Base-by-base conservation (phyloP, 1,139 yeast species). In the Chernovozyma aurita region DNA sequence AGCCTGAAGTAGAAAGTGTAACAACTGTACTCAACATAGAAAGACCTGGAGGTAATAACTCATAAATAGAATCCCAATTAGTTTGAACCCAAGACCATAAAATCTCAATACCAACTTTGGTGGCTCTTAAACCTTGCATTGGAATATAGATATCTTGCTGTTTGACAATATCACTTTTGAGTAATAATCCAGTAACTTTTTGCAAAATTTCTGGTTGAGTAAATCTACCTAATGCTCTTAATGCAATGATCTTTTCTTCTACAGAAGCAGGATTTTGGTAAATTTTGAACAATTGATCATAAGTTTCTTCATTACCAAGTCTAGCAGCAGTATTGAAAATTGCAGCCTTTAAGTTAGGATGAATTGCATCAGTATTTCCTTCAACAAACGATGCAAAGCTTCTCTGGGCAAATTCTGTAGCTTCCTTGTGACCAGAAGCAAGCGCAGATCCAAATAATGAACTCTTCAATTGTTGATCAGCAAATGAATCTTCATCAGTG, bases 141-240 rank as follows among this genome's bases (percentile, higher is more conserved):
- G 95, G 88, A 43, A 82, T 74, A 57, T 80, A 80, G 39, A 85
- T 76, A 59, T 90, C 97, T 66, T 90, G 97, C 22, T 78, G 66
- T 53, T 85, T 81, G 46, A 88, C 71, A 27, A 79, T 66, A 25
- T 82, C 76, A 25, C 87, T 80, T 53, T 85, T 80, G 43, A 85
- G 70, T 44, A 85, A 60, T 51, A 75, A 68, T 3, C 62, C 70
- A 35, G 84, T 65, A 12, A 87, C 79, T 60, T 77, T 80, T 46
- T 74, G 63, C 42, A 84, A 69, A 37, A 85, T 64, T 32, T 67
- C 69, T 4, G 68, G 63, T 45, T 81, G 75, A 43, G 71, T 75
- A 53, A 85, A 82, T 50, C 75, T 63, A 54, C 97, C 97, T 33
- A 90, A 68, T 2, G 86, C 59, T 56, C 83, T 73, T 53, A 90